These are phyloP conservation scores for Linum lewisii DNA, from an alignment of 345 rosid genomes.

Conservation along the genomic window DNA sequence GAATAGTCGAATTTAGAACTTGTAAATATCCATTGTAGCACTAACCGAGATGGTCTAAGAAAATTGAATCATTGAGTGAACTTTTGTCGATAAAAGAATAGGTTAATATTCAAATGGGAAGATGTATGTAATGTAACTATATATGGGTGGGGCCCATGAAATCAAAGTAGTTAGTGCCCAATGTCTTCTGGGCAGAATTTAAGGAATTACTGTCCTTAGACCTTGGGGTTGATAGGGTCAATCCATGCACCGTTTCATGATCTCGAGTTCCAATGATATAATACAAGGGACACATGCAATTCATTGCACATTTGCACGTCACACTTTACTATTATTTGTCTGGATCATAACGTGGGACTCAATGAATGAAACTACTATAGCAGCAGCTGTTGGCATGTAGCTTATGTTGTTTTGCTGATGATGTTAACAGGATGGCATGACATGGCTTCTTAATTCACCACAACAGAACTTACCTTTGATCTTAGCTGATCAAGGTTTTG, in stretches of 20 bases:
- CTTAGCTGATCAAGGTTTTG: conserved; percentile 83
- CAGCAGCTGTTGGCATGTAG: not conserved
- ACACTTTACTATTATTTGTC: conserved; percentile 4
- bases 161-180: not conserved
- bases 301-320: conserved; percentile 7
- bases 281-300: conserved; percentile 1
- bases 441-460: conserved; percentile 84
- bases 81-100: no score
- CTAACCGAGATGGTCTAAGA: no score
- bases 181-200: not conserved
- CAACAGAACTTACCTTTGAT: conserved; percentile 73
- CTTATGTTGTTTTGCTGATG: not conserved
- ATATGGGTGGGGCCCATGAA: no score
- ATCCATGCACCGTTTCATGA: conserved; percentile 6
- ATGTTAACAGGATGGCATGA: conserved; percentile 66
- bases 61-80: no score
- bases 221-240: conserved; percentile 1
- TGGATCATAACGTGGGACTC: conserved; percentile 6
- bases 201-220: not conserved
- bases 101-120: no score
- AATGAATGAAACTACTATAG: not conserved
- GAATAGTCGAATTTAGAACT: no score
- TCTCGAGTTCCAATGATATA: no score
- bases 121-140: no score
- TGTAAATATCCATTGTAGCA: no score